Evolutionary conservation across 331 rosid genomes (phyloP).

Genomic region (Phaseolus coccineus): DNA sequence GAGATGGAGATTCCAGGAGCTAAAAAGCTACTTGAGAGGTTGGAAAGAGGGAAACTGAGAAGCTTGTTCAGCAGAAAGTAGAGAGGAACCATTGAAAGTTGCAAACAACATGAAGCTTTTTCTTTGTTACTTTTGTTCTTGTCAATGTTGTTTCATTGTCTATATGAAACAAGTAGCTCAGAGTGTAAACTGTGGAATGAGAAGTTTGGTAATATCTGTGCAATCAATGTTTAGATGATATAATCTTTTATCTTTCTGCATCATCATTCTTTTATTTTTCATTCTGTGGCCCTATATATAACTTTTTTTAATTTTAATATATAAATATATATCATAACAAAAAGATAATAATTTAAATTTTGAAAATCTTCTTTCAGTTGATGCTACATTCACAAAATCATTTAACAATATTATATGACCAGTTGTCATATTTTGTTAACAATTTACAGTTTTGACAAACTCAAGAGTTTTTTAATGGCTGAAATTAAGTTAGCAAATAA

Average conservation of each 20-base stretch:
- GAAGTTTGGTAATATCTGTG: conserved; percentile 46
- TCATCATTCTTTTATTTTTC: too few species aligned
- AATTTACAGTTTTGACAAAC: too few species aligned
- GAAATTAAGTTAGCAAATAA: too few species aligned
- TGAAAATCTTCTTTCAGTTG: too few species aligned
- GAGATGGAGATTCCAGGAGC: conserved; percentile 96
- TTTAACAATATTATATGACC: too few species aligned
- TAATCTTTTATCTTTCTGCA: conserved; percentile 24
- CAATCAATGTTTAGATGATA: conserved; percentile 42
- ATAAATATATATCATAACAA: too few species aligned
- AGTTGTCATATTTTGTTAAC: too few species aligned
- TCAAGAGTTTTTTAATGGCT: too few species aligned
- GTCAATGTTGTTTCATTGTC: conserved; percentile 73
- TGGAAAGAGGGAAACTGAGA: conserved; percentile 90
- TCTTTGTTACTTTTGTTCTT: conserved; percentile 8
- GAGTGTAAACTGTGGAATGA: conserved; percentile 45
- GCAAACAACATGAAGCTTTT: conserved; percentile 34
- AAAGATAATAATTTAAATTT: too few species aligned
- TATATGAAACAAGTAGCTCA: conserved; percentile 66
- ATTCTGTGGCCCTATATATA: too few species aligned
- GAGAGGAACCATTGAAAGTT: conserved; percentile 42
- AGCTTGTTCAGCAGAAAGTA: conserved; percentile 84
- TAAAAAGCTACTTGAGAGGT: conserved; percentile 77
- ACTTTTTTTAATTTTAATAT: too few species aligned
- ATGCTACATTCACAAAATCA: too few species aligned